These are phyloP conservation scores for Butyriboletus regius DNA, from an alignment of 1,284 basidiomycete genomes.

Conservation along the genomic window DNA sequence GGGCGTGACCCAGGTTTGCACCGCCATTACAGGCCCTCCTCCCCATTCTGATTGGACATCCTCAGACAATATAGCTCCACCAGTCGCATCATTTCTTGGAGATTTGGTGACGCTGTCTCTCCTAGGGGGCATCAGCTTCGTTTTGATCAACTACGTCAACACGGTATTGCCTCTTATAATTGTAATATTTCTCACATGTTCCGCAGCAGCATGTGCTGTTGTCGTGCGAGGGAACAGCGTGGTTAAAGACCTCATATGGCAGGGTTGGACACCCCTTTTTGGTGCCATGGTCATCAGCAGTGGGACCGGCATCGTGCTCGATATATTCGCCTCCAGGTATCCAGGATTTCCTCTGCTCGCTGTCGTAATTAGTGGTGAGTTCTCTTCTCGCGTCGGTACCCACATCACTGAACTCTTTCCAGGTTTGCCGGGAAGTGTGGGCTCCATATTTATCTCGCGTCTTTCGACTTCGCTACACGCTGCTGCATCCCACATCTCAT, in stretches of 20 bases:
- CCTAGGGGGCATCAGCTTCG: slow-evolving; percentile 56
- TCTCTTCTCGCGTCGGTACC: not conserved
- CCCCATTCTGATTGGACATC: not conserved
- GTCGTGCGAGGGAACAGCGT: slow-evolving; percentile 60
- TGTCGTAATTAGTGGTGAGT: slow-evolving; percentile 77
- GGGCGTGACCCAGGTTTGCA: slow-evolving; percentile 75
- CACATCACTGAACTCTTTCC: not conserved
- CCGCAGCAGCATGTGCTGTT: slow-evolving; percentile 48
- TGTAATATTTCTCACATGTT: slow-evolving; percentile 49
- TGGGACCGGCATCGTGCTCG: slow-evolving; percentile 85
- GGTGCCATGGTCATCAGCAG: slow-evolving; percentile 89
- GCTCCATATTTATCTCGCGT: slow-evolving; percentile 85
- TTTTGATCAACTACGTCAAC: slow-evolving; percentile 59
- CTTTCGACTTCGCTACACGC: slow-evolving; percentile 80
- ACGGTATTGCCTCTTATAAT: slow-evolving; percentile 62
- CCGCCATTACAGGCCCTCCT: not conserved
- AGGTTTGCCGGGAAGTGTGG: slow-evolving; percentile 82
- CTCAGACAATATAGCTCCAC: slow-evolving; percentile 89
- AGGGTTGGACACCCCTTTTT: slow-evolving; percentile 87
- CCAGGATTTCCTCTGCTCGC: slow-evolving; percentile 84
- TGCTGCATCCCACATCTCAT: slow-evolving; percentile 31
- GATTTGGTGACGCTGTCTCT: slow-evolving; percentile 86
- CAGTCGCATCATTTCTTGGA: slow-evolving; percentile 85
- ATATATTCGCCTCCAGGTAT: slow-evolving; percentile 79
- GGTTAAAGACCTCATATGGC: slow-evolving; percentile 64